phyloP scores from a whole-genome alignment of 805 yeast species.

The Candida tibetensis region DNA sequence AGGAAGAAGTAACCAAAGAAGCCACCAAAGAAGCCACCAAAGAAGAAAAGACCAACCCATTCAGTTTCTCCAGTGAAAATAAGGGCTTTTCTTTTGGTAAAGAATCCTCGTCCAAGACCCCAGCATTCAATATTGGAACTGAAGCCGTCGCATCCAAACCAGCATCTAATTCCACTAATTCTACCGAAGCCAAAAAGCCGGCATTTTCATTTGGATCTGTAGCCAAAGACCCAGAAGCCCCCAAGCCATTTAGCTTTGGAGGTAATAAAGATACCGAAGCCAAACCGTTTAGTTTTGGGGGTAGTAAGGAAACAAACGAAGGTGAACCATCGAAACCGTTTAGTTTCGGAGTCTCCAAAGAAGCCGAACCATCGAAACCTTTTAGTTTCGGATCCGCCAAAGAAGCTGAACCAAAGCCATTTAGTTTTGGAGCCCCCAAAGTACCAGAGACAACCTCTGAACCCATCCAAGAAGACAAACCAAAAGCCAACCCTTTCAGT shows the following conservation, averaged over 20 bases:
- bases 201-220: slow-evolving; percentile 10
- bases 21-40: neutral
- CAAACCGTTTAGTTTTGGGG: slow-evolving; percentile 15
- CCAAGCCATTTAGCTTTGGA: slow-evolving; percentile 9
- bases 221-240: slow-evolving; percentile 7
- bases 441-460: too few species aligned
- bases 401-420: neutral
- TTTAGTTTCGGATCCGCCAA: slow-evolving; percentile 1
- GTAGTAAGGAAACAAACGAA: neutral
- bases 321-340: neutral
- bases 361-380: slow-evolving; percentile 6
- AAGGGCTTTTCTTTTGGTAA: slow-evolving; percentile 16
- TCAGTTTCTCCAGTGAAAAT: slow-evolving; percentile 4
- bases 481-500: neutral
- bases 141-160: slow-evolving; percentile 10
- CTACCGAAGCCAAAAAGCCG: slow-evolving; percentile 6
- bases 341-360: neutral
- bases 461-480: too few species aligned
- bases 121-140: slow-evolving; percentile 20
- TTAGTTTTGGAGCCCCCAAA: neutral
- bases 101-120: slow-evolving; percentile 1
- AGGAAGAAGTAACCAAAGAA: slow-evolving; percentile 2
- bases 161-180: slow-evolving; percentile 1
- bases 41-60: slow-evolving; percentile 2
- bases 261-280: slow-evolving; percentile 2